Conservation (phyloP, 352 stramenopile genomes). For the Phytopythium ostracodes region DNA sequence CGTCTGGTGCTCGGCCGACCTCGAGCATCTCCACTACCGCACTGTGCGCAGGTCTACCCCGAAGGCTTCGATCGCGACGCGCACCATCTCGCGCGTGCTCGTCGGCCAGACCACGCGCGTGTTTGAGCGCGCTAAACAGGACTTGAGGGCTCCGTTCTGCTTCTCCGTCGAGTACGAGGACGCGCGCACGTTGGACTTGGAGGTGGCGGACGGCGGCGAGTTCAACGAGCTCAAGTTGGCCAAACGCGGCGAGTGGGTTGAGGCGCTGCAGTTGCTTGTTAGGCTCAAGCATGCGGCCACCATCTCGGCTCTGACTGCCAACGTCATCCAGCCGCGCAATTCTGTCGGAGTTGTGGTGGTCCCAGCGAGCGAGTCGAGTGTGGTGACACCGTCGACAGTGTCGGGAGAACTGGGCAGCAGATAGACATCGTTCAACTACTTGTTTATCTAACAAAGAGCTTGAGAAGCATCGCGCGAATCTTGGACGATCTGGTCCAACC, state of each 20-base stretch:
- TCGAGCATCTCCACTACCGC: slow-evolving; percentile 77
- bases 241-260: slow-evolving; percentile 60
- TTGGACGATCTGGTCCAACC: too few relatives aligned
- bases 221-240: slow-evolving; percentile 45
- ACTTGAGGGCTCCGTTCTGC: slow-evolving; percentile 43
- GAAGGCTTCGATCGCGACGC: slow-evolving; percentile 62
- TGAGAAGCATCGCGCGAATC: neutral
- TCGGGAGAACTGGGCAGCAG: neutral
- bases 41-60: slow-evolving; percentile 34
- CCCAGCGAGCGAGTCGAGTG: neutral
- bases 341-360: neutral
- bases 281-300: slow-evolving; percentile 45
- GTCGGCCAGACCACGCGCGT: slow-evolving; percentile 53
- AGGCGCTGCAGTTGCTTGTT: slow-evolving; percentile 70
- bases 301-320: slow-evolving; percentile 1
- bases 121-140: slow-evolving; percentile 60
- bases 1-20: slow-evolving; percentile 70
- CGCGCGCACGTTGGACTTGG: slow-evolving; percentile 60
- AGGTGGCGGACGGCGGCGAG: slow-evolving; percentile 26
- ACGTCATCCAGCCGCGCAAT: neutral
- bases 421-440: neutral
- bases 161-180: slow-evolving; percentile 83
- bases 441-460: neutral
- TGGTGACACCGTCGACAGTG: neutral
- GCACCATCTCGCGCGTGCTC: slow-evolving; percentile 32